Evolutionary conservation across 208 protist genomes (phyloP), one percentile per base, ranked within the genome.

Genomic region (Strigomonas culicis): DNA sequence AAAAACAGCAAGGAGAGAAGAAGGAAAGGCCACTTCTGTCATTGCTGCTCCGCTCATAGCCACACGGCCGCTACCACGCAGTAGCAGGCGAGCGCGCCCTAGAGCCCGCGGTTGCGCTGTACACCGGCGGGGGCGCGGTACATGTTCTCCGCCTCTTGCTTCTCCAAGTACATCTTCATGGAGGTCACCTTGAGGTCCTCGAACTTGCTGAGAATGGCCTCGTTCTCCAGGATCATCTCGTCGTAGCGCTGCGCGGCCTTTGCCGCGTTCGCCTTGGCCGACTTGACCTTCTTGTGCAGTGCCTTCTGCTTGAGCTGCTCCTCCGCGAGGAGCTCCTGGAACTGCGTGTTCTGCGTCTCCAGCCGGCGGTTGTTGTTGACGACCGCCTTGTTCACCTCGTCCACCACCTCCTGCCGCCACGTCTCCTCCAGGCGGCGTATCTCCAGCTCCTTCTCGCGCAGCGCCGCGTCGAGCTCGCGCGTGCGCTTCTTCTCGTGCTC

Each of bases 161-260:
- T 87, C 74, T 96, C 91, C 15, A 92, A 70, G 60, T 85, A 94
- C 70, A 88, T 84, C 67, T 88, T 86, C 81, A 96, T 92, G n/a
- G 88, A 89, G n/a, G 74, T 77, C 28, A 96, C 86, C 84, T 96
- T 96, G 32, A 96, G 75, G 56, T 96, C 86, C 75, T 94, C 91
- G 25, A 96, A 59, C 71, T 94, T 85, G 24, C 82, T 81, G 53
- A 79, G 66, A 34, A 96, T 72, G 1, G 82, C 68, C 60, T 96
- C 91, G 68, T 96, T 96, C 63, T 96, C 88, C 19, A 96, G 68
- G 52, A 96, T 93, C 85, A 96, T 93, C 73, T 96, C 91, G 66
- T 96, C 91, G 70, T 94, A 96, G 36, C 86, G 84, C 67, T 96
- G 91, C 22, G 85, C 88, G 22, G 75, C 84, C 75, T 94, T 96